These are phyloP conservation scores for Myxozyma neglecta DNA, from an alignment of 805 yeast species.

Conservation along the genomic window DNA sequence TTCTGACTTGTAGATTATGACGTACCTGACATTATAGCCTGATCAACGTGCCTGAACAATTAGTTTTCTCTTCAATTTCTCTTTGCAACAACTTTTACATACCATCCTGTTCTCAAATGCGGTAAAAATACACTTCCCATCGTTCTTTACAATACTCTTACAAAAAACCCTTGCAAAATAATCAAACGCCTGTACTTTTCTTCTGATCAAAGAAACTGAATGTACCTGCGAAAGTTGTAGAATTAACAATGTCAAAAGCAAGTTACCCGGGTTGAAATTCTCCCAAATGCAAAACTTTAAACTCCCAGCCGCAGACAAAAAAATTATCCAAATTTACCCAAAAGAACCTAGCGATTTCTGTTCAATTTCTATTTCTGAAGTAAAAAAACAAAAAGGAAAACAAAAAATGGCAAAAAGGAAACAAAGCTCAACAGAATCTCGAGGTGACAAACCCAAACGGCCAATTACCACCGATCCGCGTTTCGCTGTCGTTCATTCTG, in stretches of 20 bases:
- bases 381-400: not conserved
- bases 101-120: slow-evolving; percentile 75
- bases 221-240: not conserved
- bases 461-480: slow-evolving; percentile 66
- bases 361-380: too few relatives aligned
- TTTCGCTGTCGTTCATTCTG: slow-evolving; percentile 74
- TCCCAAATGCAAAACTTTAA: slow-evolving; percentile 6
- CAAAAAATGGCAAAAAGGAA: slow-evolving; percentile 12
- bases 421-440: not conserved
- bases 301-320: not conserved
- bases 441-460: slow-evolving; percentile 16
- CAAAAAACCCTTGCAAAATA: not conserved
- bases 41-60: slow-evolving; percentile 78
- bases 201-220: not conserved
- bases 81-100: not conserved
- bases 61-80: not conserved
- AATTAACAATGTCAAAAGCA: not conserved
- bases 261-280: slow-evolving; percentile 1
- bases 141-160: not conserved
- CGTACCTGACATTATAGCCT: slow-evolving; percentile 72
- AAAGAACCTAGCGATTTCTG: too few relatives aligned
- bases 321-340: not conserved
- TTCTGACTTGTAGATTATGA: not conserved
- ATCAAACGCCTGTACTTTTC: not conserved
- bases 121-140: slow-evolving; percentile 86